phyloP scores from a whole-genome alignment of 2,329 filamentous ascomycete species.

The Cladosporium sp. region DNA sequence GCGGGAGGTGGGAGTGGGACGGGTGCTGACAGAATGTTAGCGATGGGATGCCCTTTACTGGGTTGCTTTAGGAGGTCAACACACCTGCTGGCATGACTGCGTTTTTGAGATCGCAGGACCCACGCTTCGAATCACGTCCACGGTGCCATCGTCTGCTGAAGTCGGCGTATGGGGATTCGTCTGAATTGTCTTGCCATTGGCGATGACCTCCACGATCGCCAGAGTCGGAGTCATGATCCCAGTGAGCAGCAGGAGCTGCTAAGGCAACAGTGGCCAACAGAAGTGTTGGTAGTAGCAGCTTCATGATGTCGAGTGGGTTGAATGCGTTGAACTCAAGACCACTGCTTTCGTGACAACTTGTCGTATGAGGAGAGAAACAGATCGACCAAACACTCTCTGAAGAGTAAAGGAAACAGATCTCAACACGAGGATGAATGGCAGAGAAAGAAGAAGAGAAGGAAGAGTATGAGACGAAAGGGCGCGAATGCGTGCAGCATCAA shows the following conservation, averaged over 20 bases:
- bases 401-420: not conserved
- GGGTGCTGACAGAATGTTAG: conserved; percentile 20
- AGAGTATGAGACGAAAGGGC: not conserved
- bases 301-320: not conserved
- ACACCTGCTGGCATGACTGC: conserved; percentile 21
- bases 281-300: conserved; percentile 1
- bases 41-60: not conserved
- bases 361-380: not conserved
- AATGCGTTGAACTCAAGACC: not conserved
- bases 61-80: not conserved
- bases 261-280: not conserved
- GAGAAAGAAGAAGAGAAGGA: conserved; percentile 1
- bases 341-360: too few species aligned
- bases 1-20: conserved; percentile 56
- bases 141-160: conserved; percentile 17
- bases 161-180: conserved; percentile 14
- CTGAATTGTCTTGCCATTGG: not conserved
- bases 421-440: not conserved
- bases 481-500: not conserved
- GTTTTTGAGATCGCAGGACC: conserved; percentile 19
- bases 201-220: not conserved
- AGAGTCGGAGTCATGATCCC: not conserved
- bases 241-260: conserved; percentile 3
- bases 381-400: not conserved
- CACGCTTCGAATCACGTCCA: conserved; percentile 12